Conservation (phyloP, 2,329 filamentous ascomycete species). For the Aureobasidium sp. region DNA sequence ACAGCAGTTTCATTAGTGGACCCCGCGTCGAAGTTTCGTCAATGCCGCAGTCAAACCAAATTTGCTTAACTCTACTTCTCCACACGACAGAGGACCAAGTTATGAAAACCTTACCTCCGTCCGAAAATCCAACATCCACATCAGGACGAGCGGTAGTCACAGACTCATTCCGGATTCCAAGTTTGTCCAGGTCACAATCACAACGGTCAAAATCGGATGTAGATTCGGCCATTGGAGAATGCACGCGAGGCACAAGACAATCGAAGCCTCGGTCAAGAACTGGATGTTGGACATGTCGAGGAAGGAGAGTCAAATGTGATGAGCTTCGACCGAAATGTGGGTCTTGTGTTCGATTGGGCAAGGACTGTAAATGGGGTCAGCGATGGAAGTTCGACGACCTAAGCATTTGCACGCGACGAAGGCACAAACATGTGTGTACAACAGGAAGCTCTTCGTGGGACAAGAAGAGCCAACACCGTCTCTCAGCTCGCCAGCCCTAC, state of each 20-base stretch:
- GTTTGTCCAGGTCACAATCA: constrained; percentile 15
- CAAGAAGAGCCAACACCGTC: constrained; percentile 57
- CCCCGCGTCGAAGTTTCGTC: constrained; percentile 3
- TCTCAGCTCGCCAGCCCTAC: background rate
- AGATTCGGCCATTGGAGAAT: constrained; percentile 16
- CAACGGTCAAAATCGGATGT: constrained; percentile 15
- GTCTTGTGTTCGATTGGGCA: constrained; percentile 62
- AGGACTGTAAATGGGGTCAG: constrained; percentile 64
- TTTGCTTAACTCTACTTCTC: background rate
- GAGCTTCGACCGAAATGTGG: constrained; percentile 60
- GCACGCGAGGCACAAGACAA: constrained; percentile 10
- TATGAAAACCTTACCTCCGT: no score
- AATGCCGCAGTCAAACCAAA: background rate
- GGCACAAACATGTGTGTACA: constrained; percentile 49
- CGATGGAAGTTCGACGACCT: constrained; percentile 47
- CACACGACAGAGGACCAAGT: background rate
- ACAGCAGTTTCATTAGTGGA: background rate
- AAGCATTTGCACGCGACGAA: constrained; percentile 33
- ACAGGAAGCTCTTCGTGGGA: constrained; percentile 62
- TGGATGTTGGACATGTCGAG: constrained; percentile 20
- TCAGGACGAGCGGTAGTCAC: background rate
- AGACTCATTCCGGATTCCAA: background rate
- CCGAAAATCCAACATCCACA: background rate
- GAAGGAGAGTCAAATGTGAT: constrained; percentile 58
- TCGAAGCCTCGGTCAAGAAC: constrained; percentile 16